Base-by-base conservation (phyloP, 768 basidiomycete species). In the Boletus reticuloceps region DNA sequence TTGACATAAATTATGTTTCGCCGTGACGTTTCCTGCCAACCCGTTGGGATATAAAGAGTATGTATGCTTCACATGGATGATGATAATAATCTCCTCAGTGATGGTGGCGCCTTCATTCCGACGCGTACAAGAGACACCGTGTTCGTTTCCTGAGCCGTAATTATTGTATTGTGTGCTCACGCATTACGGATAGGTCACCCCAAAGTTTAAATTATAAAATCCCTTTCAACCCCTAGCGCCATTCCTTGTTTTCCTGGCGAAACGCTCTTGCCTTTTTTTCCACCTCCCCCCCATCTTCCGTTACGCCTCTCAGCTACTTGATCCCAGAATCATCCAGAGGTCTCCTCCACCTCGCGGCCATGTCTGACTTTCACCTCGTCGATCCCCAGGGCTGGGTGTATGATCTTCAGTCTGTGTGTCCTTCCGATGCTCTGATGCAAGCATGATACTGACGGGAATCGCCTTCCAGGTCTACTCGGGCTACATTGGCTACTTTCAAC, bases 361-460 rank as follows among this genome's bases (percentile, higher is more conserved):
- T 85, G 86, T 72, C 83, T 32, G 84, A 89, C 67, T 88, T 88
- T 67, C 82, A 82, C 20, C 73, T 89, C 20, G 89, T 90, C 41
- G 85, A 89, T 58, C 86, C 86, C 17, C 78, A 77, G 56, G 88
- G 87, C 20, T 92, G 90, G 89, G 83, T 88, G 63, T 89, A 83
- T 60, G 88, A 91, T 69, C 78, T 90, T 6, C 86, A 88, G 62
- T 88, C 88, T 45, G 89, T 91, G 58, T 53, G 84, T 75, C 11
- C 55, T 31, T 47, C 51, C 22, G 31, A n/a, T 29, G 2, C 19
- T 17, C 16, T 32, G 34, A 44, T 36, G 31, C 38, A 32, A n/a
- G 11, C 37, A 10, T 29, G 50, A 9, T 19, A 11, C 29, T 64
- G 13, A 66, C 13, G 11, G 27, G 17, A 38, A 27, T 12, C 41